Base-by-base conservation (phyloP, 2,329 filamentous ascomycete genomes). In the Colletotrichum sp. region DNA sequence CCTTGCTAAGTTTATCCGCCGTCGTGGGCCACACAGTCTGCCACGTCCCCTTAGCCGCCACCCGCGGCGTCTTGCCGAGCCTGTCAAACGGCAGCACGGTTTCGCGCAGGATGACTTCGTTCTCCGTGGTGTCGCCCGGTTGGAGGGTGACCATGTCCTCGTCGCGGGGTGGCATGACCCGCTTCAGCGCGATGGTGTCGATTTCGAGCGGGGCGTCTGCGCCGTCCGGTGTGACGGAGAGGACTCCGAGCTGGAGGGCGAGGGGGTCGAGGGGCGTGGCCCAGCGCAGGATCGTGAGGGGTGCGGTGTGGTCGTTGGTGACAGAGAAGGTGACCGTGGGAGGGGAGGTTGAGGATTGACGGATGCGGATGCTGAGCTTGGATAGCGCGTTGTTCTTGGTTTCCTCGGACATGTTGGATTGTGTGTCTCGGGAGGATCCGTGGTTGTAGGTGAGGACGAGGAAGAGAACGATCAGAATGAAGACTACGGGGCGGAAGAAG, bases 221-320 rank as follows among this genome's bases (percentile, higher is more conserved):
- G 2, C 82, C 83, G 4, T 82, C 80, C 4, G 83, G 84, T 4
- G 81, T 85, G 75, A 89, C 82, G 38, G 81, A 79, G 6, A 88
- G 67, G n/a, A 86, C 79, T 10, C 87, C 87, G 4, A 88, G 81
- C 69, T 84, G 82, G 61, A 87, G 74, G 0, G 84, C 86, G 18
- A 86, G 67, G 0, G 82, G 80, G 76, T 89, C 87, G n/a, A 89
- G 81, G n/a, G 87, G 87, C 1, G 86, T 86, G 64, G 85, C 81
- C 82, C 87, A 89, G 5, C 78, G 80, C 43, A 89, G 82, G 26
- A 89, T 77, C 1, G 86, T 88, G 69, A 88, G 81, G 2, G 86
- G 79, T 6, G 77, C 71, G 4, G 81, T 77, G 69, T 85, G 82
- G 13, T 81, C 83, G 81, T 89, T 88, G 62, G 82, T 85, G 55